Base-by-base conservation (phyloP, 805 yeast species). In the Ogataea glucozyma region DNA sequence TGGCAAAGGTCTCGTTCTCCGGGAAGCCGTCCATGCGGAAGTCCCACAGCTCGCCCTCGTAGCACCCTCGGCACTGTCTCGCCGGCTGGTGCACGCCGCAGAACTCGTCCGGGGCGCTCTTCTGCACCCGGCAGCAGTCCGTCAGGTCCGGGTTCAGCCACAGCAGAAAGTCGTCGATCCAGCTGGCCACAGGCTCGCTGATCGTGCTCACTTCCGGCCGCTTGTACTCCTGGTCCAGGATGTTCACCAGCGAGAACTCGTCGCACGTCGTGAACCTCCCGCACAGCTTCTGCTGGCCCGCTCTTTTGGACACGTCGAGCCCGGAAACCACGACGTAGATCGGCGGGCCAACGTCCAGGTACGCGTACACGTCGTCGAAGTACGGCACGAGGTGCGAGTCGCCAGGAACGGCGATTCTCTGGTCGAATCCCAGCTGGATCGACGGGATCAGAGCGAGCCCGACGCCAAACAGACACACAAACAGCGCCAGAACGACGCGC, bases 291-390 rank as follows among this genome's bases (percentile, higher is more conserved):
- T 83, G 84, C 61, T 91, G 99, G 35, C 73, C 74, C 2, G 52
- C 65, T 35, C 86, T 67, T 11, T 62, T 44, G 0, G 91, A 86
- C 5, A 85, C 71, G 54, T 87, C 83, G 36, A 79, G 58, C 40
- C 78, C 81, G 33, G 78, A 76, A n/a, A 87, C 79, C 18, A 93
- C 88, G 62, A 89, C 85, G 57, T 85, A 93, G 1, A 87, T 74
- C 0, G 99, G 99, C 1, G 99, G 96, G 0, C 98, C 99, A 6
- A 85, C 85, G 46, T 84, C 82, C 47, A 91, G 70, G 58, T 81
- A 85, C 1, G 72, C 64, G 58, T 83, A 85, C 3, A 89, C 70
- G 41, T 90, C 88, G 51, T 83, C 70, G 66, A 87, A 91, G 62
- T 91, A 93, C 40, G 79, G 75, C 27, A 89, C 81, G 57, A 93